phyloP scores from a whole-genome alignment of 2,329 filamentous ascomycete species.

The Fusarium coffeatum region DNA sequence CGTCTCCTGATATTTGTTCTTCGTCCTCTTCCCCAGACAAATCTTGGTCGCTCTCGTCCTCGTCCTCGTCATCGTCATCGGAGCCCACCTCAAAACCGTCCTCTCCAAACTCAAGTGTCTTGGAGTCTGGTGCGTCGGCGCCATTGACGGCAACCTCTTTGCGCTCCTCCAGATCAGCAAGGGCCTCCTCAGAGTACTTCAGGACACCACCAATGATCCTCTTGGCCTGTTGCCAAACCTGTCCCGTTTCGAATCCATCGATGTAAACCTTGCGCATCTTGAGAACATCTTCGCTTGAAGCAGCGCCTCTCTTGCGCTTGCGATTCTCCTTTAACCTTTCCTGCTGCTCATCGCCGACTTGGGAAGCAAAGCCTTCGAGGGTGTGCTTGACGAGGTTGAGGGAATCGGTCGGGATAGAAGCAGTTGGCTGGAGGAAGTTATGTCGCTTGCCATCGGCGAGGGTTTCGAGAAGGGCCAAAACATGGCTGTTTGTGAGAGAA shows the following conservation, averaged over 20 bases:
- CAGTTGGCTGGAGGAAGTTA: conserved; percentile 79
- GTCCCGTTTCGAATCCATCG: conserved; percentile 86
- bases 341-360: conserved; percentile 78
- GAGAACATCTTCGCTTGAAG: conserved; percentile 65
- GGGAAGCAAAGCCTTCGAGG: conserved; percentile 80
- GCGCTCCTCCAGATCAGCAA: conserved; percentile 62
- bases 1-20: conserved; percentile 40
- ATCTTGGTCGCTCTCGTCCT: conserved; percentile 48
- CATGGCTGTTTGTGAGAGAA: conserved; percentile 51
- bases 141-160: conserved; percentile 58
- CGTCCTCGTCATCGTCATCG: conserved; percentile 47
- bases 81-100: conserved; percentile 50
- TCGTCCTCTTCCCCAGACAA: conserved; percentile 47
- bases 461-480: conserved; percentile 66
- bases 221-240: conserved; percentile 94
- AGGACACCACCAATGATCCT: conserved; percentile 76
- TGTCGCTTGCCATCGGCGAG: conserved; percentile 72
- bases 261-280: conserved; percentile 86
- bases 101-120: conserved; percentile 43
- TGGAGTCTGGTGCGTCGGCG: conserved; percentile 52
- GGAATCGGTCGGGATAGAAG: conserved; percentile 74
- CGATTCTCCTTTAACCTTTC: conserved; percentile 75
- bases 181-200: conserved; percentile 59
- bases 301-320: conserved; percentile 78
- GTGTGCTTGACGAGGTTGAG: conserved; percentile 82